Conservation (phyloP, 805 yeast genomes). For the Candida maris region DNA sequence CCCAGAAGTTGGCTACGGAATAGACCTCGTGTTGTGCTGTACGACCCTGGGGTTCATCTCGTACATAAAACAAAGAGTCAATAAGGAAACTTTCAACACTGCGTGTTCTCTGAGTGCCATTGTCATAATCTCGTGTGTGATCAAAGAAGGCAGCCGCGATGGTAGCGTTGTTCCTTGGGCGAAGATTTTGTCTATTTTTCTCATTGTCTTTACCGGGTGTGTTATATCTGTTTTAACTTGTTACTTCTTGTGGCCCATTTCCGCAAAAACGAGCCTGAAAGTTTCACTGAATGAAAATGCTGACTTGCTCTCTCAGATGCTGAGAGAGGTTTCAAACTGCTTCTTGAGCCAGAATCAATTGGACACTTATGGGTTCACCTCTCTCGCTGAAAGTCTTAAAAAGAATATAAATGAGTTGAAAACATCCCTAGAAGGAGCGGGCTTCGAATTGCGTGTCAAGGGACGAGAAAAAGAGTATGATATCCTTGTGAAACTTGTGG, state of each 20-base stretch:
- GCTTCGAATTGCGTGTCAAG: conserved; percentile 50
- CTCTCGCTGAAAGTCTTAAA: conserved; percentile 37
- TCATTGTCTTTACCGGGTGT: conserved; percentile 61
- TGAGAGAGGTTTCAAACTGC: conserved; percentile 43
- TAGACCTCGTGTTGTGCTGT: conserved; percentile 53
- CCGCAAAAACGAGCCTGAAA: conserved; percentile 48
- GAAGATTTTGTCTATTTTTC: conserved; percentile 50
- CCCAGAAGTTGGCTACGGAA: conserved; percentile 45
- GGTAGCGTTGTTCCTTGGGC: conserved; percentile 53
- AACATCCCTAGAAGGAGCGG: conserved; percentile 51
- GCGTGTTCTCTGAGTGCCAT: conserved; percentile 78
- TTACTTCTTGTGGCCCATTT: conserved; percentile 59
- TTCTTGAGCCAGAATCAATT: conserved; percentile 48
- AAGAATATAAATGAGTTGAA: conserved; percentile 38
- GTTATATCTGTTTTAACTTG: conserved; percentile 56
- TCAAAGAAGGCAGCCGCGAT: conserved; percentile 69
- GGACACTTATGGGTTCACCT: conserved; percentile 36
- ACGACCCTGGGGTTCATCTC: conserved; percentile 64
- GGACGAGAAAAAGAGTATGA: conserved; percentile 57
- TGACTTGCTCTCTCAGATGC: conserved; percentile 46
- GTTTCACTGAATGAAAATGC: conserved; percentile 47
- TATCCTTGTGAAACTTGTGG: conserved; percentile 43
- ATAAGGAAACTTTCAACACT: conserved; percentile 68
- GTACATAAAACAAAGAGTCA: conserved; percentile 62
- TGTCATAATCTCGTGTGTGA: conserved; percentile 62